Percentiles rank a stretch among this genome's conserved stretches.
Conservation (phyloP, 495 filamentous ascomycete species). For the Trichoderma reesei region DNA sequence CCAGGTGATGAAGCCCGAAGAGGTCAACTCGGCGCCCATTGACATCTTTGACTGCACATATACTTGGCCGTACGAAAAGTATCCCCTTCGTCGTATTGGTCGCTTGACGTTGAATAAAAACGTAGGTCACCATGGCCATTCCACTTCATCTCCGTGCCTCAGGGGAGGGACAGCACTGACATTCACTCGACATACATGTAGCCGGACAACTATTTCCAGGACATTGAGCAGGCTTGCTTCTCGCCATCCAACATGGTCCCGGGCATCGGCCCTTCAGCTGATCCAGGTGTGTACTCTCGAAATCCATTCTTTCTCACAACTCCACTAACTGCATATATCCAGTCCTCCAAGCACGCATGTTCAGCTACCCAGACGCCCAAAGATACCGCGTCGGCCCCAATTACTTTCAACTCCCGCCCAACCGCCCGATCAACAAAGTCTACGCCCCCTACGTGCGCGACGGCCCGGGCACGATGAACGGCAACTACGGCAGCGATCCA, state of each 20-base stretch:
- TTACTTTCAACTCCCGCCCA: slow-evolving; percentile 46
- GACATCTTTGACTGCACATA: slow-evolving; percentile 75
- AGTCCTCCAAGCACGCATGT: slow-evolving; percentile 60
- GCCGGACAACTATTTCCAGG: slow-evolving; percentile 58
- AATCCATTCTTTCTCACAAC: neutral
- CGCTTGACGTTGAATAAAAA: slow-evolving; percentile 62
- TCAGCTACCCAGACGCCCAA: slow-evolving; percentile 58
- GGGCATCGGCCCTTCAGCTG: slow-evolving; percentile 51
- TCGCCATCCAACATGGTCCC: slow-evolving; percentile 67
- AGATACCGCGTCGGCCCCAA: slow-evolving; percentile 62
- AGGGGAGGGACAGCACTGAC: neutral
- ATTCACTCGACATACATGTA: neutral
- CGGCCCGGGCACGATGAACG: neutral
- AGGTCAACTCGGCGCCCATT: slow-evolving; percentile 53
- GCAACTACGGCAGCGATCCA: neutral
- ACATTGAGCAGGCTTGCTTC: slow-evolving; percentile 78
- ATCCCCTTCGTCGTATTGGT: slow-evolving; percentile 60
- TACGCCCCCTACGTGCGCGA: neutral
- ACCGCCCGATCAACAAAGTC: slow-evolving; percentile 12
- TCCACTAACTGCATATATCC: neutral
- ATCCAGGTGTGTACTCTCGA: slow-evolving; percentile 24
- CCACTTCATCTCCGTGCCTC: neutral
- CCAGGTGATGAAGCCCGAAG: slow-evolving; percentile 58
- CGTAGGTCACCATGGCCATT: slow-evolving; percentile 14
- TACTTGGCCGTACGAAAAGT: slow-evolving; percentile 62